phyloP scores from a whole-genome alignment of 2,329 filamentous ascomycete genomes.

The Talaromyces sp. region DNA sequence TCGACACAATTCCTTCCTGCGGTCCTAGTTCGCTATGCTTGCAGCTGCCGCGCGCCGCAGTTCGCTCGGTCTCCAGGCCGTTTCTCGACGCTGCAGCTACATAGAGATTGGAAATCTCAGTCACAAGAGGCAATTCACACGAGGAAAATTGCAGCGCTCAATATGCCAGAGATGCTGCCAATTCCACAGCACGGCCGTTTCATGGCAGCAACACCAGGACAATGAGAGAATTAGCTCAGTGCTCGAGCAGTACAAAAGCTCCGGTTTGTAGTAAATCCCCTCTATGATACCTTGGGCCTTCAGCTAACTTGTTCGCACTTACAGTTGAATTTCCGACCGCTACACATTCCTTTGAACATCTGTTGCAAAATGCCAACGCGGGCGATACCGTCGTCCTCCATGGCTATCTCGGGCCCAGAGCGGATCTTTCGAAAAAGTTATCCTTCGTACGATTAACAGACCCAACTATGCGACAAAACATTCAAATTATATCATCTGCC shows the following conservation, averaged over 20 bases:
- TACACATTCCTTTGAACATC: constrained; percentile 34
- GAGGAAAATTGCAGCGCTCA: constrained; percentile 9
- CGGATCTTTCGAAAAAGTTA: constrained; percentile 62
- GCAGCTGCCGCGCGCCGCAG: constrained; percentile 16
- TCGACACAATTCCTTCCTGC: not conserved
- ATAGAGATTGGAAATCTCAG: constrained; percentile 30
- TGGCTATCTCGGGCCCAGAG: constrained; percentile 67
- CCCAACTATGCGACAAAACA: constrained; percentile 35
- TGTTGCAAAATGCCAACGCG: constrained; percentile 24
- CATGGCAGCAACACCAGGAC: constrained; percentile 16
- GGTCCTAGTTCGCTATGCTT: constrained; percentile 10
- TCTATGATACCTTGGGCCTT: not conserved
- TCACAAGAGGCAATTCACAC: constrained; percentile 17
- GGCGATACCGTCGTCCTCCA: constrained; percentile 49
- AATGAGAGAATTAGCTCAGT: constrained; percentile 13
- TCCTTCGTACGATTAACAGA: constrained; percentile 60
- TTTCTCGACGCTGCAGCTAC: constrained; percentile 28
- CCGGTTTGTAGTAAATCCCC: constrained; percentile 26
- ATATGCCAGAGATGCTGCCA: not conserved
- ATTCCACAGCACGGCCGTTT: constrained; percentile 12
- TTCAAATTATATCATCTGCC: constrained; percentile 46
- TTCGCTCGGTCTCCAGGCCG: constrained; percentile 19
- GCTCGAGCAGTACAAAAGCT: constrained; percentile 41
- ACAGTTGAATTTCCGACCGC: constrained; percentile 43
- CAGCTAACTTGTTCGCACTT: constrained; percentile 2